Evolutionary conservation across 345 rosid genomes (phyloP), one percentile per base, ranked within the genome.

Genomic region (Salix dunnii): DNA sequence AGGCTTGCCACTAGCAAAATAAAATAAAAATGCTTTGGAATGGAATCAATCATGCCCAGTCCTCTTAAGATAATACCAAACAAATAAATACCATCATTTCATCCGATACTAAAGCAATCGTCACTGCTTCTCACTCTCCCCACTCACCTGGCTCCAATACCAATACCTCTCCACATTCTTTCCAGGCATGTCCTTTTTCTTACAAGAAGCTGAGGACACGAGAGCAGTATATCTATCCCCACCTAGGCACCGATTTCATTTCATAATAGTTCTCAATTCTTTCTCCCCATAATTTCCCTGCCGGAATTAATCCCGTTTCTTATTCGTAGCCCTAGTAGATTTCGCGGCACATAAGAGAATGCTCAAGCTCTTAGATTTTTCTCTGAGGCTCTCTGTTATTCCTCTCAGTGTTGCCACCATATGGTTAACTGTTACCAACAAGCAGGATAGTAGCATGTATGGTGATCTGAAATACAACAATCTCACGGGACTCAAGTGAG

Each of bases 401-500:
- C 99, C 98, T 73, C 88, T 93, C 0, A 88, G 92, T 81, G 84
- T 82, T 79, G 92, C 87, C 72, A 78, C 94, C 82, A 85, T 96
- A 43, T 93, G 96, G 92, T 72, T 96, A 73, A 91, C 92, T 67
- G 90, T 87, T 40, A 89, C 97, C 30, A 90, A 88, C 77, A 87
- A 82, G 42, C 91, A 92, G 64, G 85, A 87, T 18, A 89, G 89
- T 79, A 77, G 78, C 87, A 84, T 65, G 82, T 93, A 82, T 76
- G 98, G 97, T 33, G 72, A 67, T 21, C 27, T 93, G 30, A 83
- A 86, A 74, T 90, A 74, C 89, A 82, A 53, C 81, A 82, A 87
- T 74, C 79, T 96, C 78, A 35, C 78, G 70, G 97, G 96, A 69
- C 94, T 96, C 92, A 89, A 87, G 98, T 94, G 87, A 85, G 72